These are phyloP conservation scores for Astrothelium macrocarpum DNA, from an alignment of 495 filamentous ascomycete genomes.

Conservation along the genomic window DNA sequence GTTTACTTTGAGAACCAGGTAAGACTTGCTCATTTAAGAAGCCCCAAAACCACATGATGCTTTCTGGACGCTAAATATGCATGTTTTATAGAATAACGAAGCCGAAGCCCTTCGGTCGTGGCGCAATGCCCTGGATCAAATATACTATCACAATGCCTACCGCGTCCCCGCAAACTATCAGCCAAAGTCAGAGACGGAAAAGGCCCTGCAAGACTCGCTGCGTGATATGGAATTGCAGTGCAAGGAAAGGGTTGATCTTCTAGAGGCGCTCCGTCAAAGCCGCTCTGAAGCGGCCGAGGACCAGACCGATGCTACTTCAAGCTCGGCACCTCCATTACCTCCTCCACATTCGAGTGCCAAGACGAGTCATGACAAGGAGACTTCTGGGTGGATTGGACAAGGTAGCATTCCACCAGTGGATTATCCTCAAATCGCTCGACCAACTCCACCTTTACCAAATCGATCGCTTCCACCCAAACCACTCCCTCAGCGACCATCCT, in stretches of 20 bases:
- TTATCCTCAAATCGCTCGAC: constrained; percentile 64
- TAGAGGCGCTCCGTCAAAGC: constrained; percentile 72
- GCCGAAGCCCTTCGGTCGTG: constrained; percentile 85
- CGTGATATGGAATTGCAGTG: constrained; percentile 80
- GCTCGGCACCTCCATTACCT: constrained; percentile 5
- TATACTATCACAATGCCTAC: constrained; percentile 78
- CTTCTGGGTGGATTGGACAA: constrained; percentile 40
- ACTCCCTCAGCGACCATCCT: constrained; percentile 28
- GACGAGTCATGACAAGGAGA: constrained; percentile 7
- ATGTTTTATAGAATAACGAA: constrained; percentile 64
- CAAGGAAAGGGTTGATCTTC: constrained; percentile 82
- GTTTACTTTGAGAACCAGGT: constrained; percentile 93
- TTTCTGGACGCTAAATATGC: not conserved
- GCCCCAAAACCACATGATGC: not conserved
- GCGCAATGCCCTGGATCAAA: constrained; percentile 82
- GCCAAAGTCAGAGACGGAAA: constrained; percentile 77
- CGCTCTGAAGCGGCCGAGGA: constrained; percentile 48
- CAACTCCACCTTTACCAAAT: constrained; percentile 52
- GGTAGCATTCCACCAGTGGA: constrained; percentile 70
- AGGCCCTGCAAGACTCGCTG: constrained; percentile 68
- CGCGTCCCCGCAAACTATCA: constrained; percentile 57
- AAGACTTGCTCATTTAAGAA: constrained; percentile 15
- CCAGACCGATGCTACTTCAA: constrained; percentile 9
- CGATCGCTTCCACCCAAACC: constrained; percentile 31
- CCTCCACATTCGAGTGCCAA: not conserved